phyloP scores from a whole-genome alignment of 345 rosid genomes.

The Brassica juncea region DNA sequence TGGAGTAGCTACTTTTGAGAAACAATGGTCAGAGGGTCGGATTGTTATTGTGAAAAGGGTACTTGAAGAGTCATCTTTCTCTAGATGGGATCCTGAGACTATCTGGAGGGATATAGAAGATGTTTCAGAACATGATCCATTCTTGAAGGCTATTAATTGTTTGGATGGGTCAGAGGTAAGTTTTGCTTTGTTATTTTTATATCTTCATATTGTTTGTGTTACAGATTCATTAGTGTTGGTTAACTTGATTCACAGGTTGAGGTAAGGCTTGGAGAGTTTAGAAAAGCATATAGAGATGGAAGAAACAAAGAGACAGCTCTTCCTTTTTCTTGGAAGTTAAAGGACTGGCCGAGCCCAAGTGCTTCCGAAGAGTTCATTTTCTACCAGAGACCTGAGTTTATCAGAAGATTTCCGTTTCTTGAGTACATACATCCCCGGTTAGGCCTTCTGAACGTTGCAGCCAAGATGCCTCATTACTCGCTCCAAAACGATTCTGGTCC shows the following conservation, averaged over 20 bases:
- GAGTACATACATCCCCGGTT: slow-evolving; percentile 88
- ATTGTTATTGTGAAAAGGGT: slow-evolving; percentile 69
- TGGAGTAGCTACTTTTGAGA: slow-evolving; percentile 67
- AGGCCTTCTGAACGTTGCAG: slow-evolving; percentile 96
- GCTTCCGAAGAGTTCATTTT: slow-evolving; percentile 88
- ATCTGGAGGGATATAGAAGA: slow-evolving; percentile 79
- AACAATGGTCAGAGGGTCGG: slow-evolving; percentile 79
- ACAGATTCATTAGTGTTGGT: slow-evolving; percentile 26
- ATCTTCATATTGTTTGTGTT: slow-evolving; percentile 31
- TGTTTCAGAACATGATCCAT: slow-evolving; percentile 58
- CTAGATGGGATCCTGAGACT: slow-evolving; percentile 81
- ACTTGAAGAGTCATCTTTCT: slow-evolving; percentile 58
- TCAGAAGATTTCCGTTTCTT: slow-evolving; percentile 87
- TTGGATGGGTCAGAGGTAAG: slow-evolving; percentile 75
- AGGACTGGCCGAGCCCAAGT: slow-evolving; percentile 96
- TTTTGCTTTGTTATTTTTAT: slow-evolving; percentile 11
- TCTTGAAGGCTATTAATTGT: slow-evolving; percentile 77
- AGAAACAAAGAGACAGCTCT: slow-evolving; percentile 50
- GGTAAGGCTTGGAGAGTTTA: slow-evolving; percentile 69
- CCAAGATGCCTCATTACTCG: slow-evolving; percentile 93
- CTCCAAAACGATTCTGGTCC: slow-evolving; percentile 95
- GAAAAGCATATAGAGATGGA: slow-evolving; percentile 72
- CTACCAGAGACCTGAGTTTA: slow-evolving; percentile 86
- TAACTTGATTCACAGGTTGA: slow-evolving; percentile 60
- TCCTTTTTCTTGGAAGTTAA: slow-evolving; percentile 66